A percentile compares a stretch with the other conserved stretches of the same genome.
Evolutionary conservation across 306 rosid genomes (phyloP).

Genomic region (Cicer arietinum): DNA sequence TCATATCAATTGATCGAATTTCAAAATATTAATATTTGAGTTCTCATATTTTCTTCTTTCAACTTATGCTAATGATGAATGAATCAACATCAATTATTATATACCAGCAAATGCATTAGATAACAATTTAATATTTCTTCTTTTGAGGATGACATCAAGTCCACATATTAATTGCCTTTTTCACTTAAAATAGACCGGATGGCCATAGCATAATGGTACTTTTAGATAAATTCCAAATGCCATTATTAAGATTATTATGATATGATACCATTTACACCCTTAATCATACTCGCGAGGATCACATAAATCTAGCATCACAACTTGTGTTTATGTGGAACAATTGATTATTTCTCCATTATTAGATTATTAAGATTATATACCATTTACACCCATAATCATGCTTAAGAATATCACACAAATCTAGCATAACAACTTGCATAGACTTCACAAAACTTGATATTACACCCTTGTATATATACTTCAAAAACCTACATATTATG

Average conservation of each 20-base stretch:
- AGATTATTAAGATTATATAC: background rate
- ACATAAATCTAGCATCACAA: background rate
- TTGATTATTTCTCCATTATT: background rate
- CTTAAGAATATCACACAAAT: background rate
- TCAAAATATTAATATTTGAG: slow-evolving; percentile 9
- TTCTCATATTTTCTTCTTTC: background rate
- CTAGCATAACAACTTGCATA: no score
- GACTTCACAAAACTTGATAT: no score
- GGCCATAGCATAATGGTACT: slow-evolving; percentile 26
- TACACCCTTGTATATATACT: background rate
- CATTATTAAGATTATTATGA: slow-evolving; percentile 9
- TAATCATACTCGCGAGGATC: slow-evolving; percentile 28
- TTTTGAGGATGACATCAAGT: slow-evolving; percentile 40
- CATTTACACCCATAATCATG: background rate
- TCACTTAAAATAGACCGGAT: slow-evolving; percentile 8
- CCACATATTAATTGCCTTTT: slow-evolving; percentile 35
- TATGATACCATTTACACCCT: slow-evolving; percentile 27
- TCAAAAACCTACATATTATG: background rate
- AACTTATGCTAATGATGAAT: slow-evolving; percentile 22
- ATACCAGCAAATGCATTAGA: slow-evolving; percentile 23
- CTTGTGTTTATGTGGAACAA: background rate
- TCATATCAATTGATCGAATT: background rate
- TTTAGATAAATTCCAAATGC: slow-evolving; percentile 27
- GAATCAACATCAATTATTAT: slow-evolving; percentile 38
- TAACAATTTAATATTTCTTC: slow-evolving; percentile 26